Conservation (phyloP, 257 asterid species). For the Lavandula angustifolia region DNA sequence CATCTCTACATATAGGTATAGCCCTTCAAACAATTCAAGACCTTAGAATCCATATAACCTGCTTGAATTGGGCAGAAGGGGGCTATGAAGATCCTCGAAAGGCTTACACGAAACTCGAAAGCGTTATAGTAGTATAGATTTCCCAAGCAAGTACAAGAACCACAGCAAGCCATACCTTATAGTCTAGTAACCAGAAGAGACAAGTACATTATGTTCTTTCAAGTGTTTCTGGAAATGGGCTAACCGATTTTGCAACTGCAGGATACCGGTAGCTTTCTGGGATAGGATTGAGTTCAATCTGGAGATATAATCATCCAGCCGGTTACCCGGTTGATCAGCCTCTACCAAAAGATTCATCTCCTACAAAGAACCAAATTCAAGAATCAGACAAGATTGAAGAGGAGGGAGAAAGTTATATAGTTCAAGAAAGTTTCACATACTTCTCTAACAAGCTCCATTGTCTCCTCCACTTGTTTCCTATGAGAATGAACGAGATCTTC, state of each 20-base stretch:
- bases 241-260: constrained; percentile 79
- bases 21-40: constrained; percentile 31
- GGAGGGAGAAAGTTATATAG: neutral
- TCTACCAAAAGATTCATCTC: constrained; percentile 94
- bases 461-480: constrained; percentile 85
- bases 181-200: constrained; percentile 66
- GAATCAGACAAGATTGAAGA: neutral
- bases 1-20: constrained; percentile 42
- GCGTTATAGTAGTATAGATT: neutral
- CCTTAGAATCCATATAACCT: constrained; percentile 26
- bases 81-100: constrained; percentile 19
- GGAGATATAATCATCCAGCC: constrained; percentile 71
- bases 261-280: constrained; percentile 85
- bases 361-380: constrained; percentile 40
- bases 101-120: constrained; percentile 17
- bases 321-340: constrained; percentile 97
- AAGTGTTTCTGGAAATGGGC: constrained; percentile 81
- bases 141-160: constrained; percentile 30
- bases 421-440: constrained; percentile 41
- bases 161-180: constrained; percentile 12
- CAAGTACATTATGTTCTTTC: constrained; percentile 84
- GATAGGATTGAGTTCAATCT: constrained; percentile 82
- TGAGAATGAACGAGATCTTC: constrained; percentile 88
- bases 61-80: constrained; percentile 12
- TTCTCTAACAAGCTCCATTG: constrained; percentile 91